Base-by-base conservation (phyloP, 169 alveolate genomes). In the Theileria equi region DNA sequence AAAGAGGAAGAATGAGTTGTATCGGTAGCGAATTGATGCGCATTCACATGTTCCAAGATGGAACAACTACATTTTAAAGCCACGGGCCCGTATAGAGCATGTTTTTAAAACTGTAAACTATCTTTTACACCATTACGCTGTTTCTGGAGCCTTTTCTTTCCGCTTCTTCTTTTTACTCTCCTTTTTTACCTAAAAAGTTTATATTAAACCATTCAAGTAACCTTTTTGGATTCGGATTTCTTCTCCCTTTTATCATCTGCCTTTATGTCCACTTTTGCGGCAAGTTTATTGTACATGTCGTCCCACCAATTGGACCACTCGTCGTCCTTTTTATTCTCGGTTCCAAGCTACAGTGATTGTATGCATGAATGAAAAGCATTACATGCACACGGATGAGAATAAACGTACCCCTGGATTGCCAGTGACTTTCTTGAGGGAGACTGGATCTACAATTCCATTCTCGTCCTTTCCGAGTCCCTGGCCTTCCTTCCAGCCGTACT, bases 301-400 rank as follows among this genome's bases (percentile, higher is more conserved):
- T 63, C 80, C 84, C 84, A 74, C 84, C 84, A 74, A 38, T 74
- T 65, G 31, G 63, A 69, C 84, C 84, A 74, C 36, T 40, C 71
- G 43, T 65, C 72, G 7, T 21, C 29, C n/a, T 50, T 55, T 34
- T 48, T 50, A 10, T 5, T 5, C 3, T 31, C 19, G 50, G 70
- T n/a, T 4, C 84, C 84, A 31, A 64, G 53, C 80, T 74, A 49
- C 17, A 5, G 7, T 1, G 2, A 64, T 2, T 28, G 21, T 4
- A 5, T 3, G 3, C 8, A 26, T n/a, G n/a, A n/a, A n/a, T n/a
- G n/a, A n/a, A n/a, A n/a, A n/a, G n/a, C n/a, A n/a, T n/a, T n/a
- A n/a, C n/a, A n/a, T n/a, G n/a, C n/a, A n/a, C n/a, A n/a, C n/a
- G n/a, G n/a, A n/a, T n/a, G n/a, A n/a, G 10, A 6, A 8, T 17